Conservation (phyloP, 805 yeast species). For the Wickerhamomyces alni region DNA sequence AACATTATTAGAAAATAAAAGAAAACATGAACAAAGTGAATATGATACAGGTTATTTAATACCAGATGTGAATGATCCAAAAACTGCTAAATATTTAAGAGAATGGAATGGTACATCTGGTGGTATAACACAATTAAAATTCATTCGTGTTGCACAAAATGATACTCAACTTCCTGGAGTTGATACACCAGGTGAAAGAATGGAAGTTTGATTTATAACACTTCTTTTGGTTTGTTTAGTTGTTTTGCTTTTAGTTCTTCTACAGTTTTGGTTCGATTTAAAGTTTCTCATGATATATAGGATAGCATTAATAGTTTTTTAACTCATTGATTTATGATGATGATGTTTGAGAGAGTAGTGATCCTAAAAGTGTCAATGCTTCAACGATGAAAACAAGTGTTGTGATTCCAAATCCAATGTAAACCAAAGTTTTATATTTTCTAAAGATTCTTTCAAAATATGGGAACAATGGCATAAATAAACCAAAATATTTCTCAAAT, state of each 20-base stretch:
- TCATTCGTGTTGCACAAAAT: conserved; percentile 19
- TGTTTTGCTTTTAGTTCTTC: background rate
- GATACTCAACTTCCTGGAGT: conserved; percentile 7
- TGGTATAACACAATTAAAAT: conserved; percentile 57
- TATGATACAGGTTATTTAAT: conserved; percentile 63
- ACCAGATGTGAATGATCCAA: conserved; percentile 64
- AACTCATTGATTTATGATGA: too few species aligned
- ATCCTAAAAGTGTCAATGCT: too few species aligned
- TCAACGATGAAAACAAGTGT: too few species aligned
- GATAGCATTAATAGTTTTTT: too few species aligned
- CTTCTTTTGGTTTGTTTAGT: background rate
- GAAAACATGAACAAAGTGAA: conserved; percentile 54
- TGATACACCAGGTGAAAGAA: conserved; percentile 6
- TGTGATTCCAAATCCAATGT: too few species aligned
- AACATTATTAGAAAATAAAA: conserved; percentile 54
- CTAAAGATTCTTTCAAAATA: too few species aligned
- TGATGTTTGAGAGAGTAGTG: too few species aligned
- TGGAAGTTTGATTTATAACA: background rate
- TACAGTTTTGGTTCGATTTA: background rate
- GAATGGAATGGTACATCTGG: conserved; percentile 84
- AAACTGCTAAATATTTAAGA: conserved; percentile 53
- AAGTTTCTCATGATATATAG: too few species aligned
- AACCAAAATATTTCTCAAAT: background rate
- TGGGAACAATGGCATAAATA: background rate
- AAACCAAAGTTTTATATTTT: too few species aligned